phyloP scores from a whole-genome alignment of 768 basidiomycete genomes.

The Pulveroboletus sp. region DNA sequence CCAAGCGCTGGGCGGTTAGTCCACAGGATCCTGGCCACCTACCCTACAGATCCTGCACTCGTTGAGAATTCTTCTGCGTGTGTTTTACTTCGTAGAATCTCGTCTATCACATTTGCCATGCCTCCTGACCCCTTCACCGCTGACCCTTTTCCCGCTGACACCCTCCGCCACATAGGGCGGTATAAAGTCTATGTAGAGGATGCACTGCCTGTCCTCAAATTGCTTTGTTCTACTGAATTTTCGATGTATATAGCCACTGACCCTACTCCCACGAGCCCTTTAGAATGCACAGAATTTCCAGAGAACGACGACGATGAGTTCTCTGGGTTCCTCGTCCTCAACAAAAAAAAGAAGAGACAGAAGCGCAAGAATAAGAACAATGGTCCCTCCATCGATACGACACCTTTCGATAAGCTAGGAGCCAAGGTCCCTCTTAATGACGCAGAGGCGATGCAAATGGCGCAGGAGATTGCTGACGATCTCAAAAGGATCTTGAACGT shows the following conservation, averaged over 20 bases:
- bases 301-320: constrained; percentile 2
- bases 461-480: constrained; percentile 14
- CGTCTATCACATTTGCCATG: constrained; percentile 22
- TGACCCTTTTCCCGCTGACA: no score
- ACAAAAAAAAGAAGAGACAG: constrained; percentile 28
- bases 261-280: not conserved
- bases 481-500: constrained; percentile 33
- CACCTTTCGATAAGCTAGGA: constrained; percentile 31
- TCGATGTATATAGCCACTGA: not conserved
- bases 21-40: constrained; percentile 31
- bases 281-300: constrained; percentile 7
- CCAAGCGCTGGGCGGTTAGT: constrained; percentile 3
- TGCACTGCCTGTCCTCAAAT: constrained; percentile 17
- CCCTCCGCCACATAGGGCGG: constrained; percentile 12
- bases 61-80: constrained; percentile 19
- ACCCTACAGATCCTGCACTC: constrained; percentile 26
- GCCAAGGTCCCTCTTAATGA: constrained; percentile 23
- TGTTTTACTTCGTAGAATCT: constrained; percentile 25
- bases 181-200: constrained; percentile 22
- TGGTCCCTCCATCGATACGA: constrained; percentile 19
- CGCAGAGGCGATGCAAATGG: constrained; percentile 16
- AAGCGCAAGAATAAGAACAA: constrained; percentile 17
- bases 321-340: constrained; percentile 6
- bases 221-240: constrained; percentile 18
- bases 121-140: constrained; percentile 16